Evolutionary conservation across 83 land plant species (phyloP).

Genomic region (Picea mariana): DNA sequence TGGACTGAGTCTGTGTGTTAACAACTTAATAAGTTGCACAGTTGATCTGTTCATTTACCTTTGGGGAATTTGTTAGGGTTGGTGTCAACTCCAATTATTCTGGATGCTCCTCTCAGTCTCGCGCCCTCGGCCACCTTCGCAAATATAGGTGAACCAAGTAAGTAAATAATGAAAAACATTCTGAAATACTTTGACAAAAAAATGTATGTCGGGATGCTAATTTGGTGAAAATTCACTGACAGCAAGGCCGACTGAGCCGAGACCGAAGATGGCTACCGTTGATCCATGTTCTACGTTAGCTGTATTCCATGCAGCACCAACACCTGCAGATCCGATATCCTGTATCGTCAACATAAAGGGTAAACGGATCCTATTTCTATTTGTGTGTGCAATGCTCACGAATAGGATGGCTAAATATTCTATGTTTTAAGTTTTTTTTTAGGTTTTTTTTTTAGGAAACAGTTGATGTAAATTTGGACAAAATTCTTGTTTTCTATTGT

Average conservation of each 20-base stretch:
- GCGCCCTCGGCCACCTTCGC: slow-evolving; percentile 84
- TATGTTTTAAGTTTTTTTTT: too few relatives aligned
- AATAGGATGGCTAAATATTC: not conserved
- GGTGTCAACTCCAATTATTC: slow-evolving; percentile 81
- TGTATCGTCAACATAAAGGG: too few relatives aligned
- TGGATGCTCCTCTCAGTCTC: slow-evolving; percentile 63
- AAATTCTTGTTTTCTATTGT: too few relatives aligned
- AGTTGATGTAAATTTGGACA: not conserved
- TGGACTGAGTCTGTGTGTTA: too few relatives aligned
- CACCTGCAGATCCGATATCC: slow-evolving; percentile 35
- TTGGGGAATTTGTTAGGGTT: slow-evolving; percentile 51
- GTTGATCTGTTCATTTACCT: slow-evolving; percentile 37
- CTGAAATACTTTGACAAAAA: too few relatives aligned
- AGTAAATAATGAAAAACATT: too few relatives aligned
- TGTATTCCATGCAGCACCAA: slow-evolving; percentile 85
- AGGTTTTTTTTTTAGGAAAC: not conserved
- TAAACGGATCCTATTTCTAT: not conserved
- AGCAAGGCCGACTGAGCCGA: slow-evolving; percentile 85
- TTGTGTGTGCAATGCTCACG: not conserved
- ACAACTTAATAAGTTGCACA: too few relatives aligned
- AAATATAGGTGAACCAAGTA: too few relatives aligned
- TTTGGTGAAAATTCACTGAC: slow-evolving; percentile 30
- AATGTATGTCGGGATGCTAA: too few relatives aligned
- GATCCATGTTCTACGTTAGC: slow-evolving; percentile 71
- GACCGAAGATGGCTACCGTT: slow-evolving; percentile 74